Evolutionary conservation across 2,329 filamentous ascomycete genomes (phyloP), one percentile per base, ranked within the genome.

Genomic region (Apiospora kogelbergensis): DNA sequence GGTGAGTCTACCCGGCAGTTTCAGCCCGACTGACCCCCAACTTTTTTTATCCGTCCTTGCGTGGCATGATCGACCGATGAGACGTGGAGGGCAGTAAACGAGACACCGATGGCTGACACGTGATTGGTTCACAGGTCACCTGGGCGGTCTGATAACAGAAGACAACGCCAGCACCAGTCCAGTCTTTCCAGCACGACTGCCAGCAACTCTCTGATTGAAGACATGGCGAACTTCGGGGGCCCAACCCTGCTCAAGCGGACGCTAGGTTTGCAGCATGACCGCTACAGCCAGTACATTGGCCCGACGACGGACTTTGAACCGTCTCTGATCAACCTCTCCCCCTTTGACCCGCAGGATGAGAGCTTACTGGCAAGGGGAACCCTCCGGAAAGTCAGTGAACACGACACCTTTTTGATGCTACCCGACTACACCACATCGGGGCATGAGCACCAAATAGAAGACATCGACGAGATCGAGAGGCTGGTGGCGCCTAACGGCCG

Each of bases 241-340:
- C 88, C 88, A 67, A 89, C 88, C 69, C 82, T 91, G 74, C 83
- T 92, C 69, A 90, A 90, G 79, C 86, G 89, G 77, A 91, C 90
- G 20, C 83, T 96, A 69, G 93, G 93, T 70, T 85, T 96, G 73
- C 93, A 95, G 78, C 84, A 88, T 76, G 91, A 93, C 79, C 89
- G 92, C 70, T 94, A 92, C 79, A 94, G 92, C 81, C 91, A 93
- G 80, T 93, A 95, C 77, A 93, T 96, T 74, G 93, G 93, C 33
- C 89, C 91, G 69, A 95, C 92, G 66, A 94, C 93, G 66, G 92
- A 94, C 75, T 93, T 95, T 77, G 93, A 96, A 78, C 91, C 92
- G 20, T 91, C 91, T n/a, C 85, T 96, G 68, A 93, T 95, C 80
- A 92, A 93, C 74, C 85, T 95, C 26, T 94, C 92, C 26, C 86